These are phyloP conservation scores for Tulasnella sp. DNA, from an alignment of 768 basidiomycete genomes.

Conservation along the genomic window DNA sequence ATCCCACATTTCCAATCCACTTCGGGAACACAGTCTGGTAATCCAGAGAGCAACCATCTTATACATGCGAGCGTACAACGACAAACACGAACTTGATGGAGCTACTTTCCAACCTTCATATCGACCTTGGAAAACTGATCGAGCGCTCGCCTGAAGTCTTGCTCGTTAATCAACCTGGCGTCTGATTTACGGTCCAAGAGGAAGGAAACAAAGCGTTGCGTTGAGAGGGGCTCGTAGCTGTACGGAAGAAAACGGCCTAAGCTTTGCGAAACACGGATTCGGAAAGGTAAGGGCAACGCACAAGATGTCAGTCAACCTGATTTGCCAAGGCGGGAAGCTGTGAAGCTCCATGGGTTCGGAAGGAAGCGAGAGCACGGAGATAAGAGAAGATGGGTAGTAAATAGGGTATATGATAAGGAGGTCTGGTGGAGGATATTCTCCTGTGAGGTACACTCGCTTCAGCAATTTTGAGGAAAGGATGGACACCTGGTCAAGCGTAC, in stretches of 20 bases:
- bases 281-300: conserved; percentile 46
- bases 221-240: conserved; percentile 10
- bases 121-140: conserved; percentile 75
- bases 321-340: conserved; percentile 86
- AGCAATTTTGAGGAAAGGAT: conserved; percentile 3
- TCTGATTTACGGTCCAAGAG: conserved; percentile 38
- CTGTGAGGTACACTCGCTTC: conserved; percentile 43
- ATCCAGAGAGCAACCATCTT: not conserved
- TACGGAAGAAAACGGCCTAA: not conserved
- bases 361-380: conserved; percentile 38
- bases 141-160: conserved; percentile 67
- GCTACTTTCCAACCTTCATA: conserved; percentile 71
- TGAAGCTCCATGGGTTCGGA: conserved; percentile 62
- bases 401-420: conserved; percentile 75
- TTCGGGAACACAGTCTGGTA: not conserved
- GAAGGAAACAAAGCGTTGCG: not conserved
- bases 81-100: not conserved
- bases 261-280: not conserved
- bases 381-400: conserved; percentile 36
- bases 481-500: conserved; percentile 45
- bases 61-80: not conserved
- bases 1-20: not conserved
- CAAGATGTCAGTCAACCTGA: conserved; percentile 80
- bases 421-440: conserved; percentile 68
- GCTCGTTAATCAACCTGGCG: conserved; percentile 43